These are phyloP conservation scores for Apiospora arundinis DNA, from an alignment of 2,329 filamentous ascomycete species.

Conservation along the genomic window DNA sequence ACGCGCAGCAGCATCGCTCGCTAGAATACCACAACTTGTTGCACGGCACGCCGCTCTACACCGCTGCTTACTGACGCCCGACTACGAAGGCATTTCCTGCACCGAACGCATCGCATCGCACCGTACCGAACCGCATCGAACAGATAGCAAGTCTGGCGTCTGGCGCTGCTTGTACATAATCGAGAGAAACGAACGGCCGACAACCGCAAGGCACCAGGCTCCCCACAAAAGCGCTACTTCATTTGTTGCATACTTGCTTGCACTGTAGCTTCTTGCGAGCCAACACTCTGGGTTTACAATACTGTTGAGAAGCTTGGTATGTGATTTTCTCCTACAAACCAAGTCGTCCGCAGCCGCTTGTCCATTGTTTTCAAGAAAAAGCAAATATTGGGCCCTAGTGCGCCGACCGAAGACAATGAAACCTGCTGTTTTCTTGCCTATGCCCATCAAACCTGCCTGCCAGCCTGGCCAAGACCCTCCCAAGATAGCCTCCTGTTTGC, in stretches of 20 bases:
- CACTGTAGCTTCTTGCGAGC: not conserved
- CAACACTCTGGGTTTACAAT: not conserved
- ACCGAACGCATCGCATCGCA: constrained; percentile 16
- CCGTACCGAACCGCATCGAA: constrained; percentile 11
- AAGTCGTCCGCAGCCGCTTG: not conserved
- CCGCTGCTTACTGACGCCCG: constrained; percentile 17
- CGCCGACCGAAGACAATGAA: constrained; percentile 8
- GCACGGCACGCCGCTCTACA: constrained; percentile 6
- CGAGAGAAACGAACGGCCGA: constrained; percentile 1
- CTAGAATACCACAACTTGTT: constrained; percentile 12
- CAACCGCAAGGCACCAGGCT: constrained; percentile 1
- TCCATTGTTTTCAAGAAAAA: constrained; percentile 2
- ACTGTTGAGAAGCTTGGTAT: constrained; percentile 12
- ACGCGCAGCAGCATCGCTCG: constrained; percentile 18
- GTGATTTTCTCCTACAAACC: not conserved
- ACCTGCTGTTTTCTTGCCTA: constrained; percentile 2
- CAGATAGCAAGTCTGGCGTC: not conserved
- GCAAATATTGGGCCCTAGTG: not conserved
- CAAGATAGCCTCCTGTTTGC: constrained; percentile 3
- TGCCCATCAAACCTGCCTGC: constrained; percentile 8
- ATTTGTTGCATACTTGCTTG: not conserved
- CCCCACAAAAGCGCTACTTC: not conserved
- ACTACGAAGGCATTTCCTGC: constrained; percentile 2
- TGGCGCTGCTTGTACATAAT: not conserved
- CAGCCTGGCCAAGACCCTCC: constrained; percentile 6